Evolutionary conservation across 106 monocot species (phyloP).

Genomic region (Ottelia alismoides): DNA sequence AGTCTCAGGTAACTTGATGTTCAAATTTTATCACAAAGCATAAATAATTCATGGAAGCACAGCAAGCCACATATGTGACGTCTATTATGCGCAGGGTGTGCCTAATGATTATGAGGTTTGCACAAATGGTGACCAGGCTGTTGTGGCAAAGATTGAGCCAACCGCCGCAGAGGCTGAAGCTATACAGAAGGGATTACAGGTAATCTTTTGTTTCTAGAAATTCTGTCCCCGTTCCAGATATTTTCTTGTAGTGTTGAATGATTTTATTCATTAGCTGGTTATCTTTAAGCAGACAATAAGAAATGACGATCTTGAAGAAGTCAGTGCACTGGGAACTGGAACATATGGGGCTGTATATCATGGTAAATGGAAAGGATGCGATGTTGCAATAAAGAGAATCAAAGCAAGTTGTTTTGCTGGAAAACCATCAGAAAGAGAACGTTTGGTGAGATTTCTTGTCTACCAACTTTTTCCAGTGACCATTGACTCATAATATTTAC

Average conservation of each 20-base stretch:
- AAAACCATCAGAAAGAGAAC: slow-evolving; percentile 73
- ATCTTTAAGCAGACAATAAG: slow-evolving; percentile 48
- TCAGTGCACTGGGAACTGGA: slow-evolving; percentile 68
- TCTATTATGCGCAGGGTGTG: slow-evolving; percentile 32
- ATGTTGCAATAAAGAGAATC: slow-evolving; percentile 88
- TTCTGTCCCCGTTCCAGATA: not conserved
- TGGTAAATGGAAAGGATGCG: slow-evolving; percentile 85
- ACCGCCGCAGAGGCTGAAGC: slow-evolving; percentile 69
- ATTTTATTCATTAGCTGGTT: not conserved
- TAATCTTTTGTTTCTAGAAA: too few relatives aligned
- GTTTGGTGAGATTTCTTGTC: slow-evolving; percentile 35
- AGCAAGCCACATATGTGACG: too few relatives aligned
- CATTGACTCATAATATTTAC: too few relatives aligned
- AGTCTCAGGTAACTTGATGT: not conserved
- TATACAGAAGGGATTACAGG: slow-evolving; percentile 69
- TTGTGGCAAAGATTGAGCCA: slow-evolving; percentile 47
- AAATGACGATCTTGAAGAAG: slow-evolving; percentile 78
- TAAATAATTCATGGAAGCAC: too few relatives aligned
- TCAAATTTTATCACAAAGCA: not conserved
- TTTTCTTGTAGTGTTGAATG: not conserved
- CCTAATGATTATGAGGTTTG: slow-evolving; percentile 26
- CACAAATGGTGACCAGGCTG: slow-evolving; percentile 18
- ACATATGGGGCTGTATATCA: slow-evolving; percentile 77
- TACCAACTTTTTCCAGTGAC: too few relatives aligned
- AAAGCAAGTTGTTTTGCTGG: slow-evolving; percentile 85